Percentiles rank a stretch among this genome's conserved stretches.
Evolutionary conservation across 208 protist genomes (phyloP).

Genomic region (Wallacemonas rigidus): DNA sequence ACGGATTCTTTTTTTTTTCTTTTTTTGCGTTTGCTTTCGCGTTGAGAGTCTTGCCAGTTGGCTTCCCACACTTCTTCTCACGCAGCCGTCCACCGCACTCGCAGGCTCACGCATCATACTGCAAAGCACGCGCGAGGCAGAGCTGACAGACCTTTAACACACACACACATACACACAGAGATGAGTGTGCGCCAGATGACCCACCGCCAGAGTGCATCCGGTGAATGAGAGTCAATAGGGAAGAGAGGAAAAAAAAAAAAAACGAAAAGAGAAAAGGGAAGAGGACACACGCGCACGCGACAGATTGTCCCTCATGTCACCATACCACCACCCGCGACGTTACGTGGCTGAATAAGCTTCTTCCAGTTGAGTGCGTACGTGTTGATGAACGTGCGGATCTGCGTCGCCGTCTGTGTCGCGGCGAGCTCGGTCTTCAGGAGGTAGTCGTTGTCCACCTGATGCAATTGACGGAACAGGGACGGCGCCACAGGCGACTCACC

Average conservation of each 20-base stretch:
- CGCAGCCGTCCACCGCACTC: too few relatives aligned
- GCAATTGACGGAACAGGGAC: conserved; percentile 58
- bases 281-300: neutral
- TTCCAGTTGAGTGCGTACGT: conserved; percentile 82
- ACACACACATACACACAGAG: too few relatives aligned
- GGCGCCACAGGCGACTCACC: conserved; percentile 37
- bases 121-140: too few relatives aligned
- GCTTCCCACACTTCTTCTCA: too few relatives aligned
- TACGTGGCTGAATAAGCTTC: conserved; percentile 87
- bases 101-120: too few relatives aligned
- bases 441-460: conserved; percentile 66
- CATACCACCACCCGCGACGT: conserved; percentile 43
- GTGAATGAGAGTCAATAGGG: neutral
- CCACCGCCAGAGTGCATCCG: neutral
- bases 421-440: conserved; percentile 66
- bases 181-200: too few relatives aligned
- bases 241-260: conserved; percentile 10
- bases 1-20: neutral
- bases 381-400: conserved; percentile 71
- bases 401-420: conserved; percentile 47
- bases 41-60: neutral
- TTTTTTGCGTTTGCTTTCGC: neutral
- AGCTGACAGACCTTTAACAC: too few relatives aligned
- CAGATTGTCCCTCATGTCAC: conserved; percentile 42
- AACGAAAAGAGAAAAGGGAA: conserved; percentile 15